Base-by-base conservation (phyloP, 768 basidiomycete genomes). In the Suillus alpinus region DNA sequence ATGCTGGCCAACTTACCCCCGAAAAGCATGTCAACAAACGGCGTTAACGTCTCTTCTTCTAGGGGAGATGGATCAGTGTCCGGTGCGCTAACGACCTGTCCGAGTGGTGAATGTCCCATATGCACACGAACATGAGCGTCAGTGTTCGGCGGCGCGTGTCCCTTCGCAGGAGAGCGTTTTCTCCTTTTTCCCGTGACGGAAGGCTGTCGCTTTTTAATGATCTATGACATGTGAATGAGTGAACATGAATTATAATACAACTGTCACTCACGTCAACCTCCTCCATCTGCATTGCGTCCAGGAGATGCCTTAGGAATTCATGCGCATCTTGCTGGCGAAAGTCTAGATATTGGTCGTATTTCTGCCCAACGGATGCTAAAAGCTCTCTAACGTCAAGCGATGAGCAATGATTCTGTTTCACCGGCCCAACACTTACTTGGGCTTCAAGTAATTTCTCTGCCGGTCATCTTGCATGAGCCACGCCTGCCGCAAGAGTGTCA, bases 281-380 rank as follows among this genome's bases (percentile, higher is more conserved):
- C 71, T 98, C 95, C 93, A 95, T 95, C 57, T 92, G 85, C 82
- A 95, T 91, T 20, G 88, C 90, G 71, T 97, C 95, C 41, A 97
- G 78, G 61, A 98, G 78, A 64, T 95, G 94, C 37, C 92, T 82
- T 29, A 98, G 75, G 63, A 96, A 89, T 76, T 98, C 95, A 71
- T 97, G 95, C 26, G 95, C 93, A 69, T 98, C 95, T 73, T 97
- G 95, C 73, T 98, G 95, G 8, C 91, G 86, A 72, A 95, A 95
- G 69, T 95, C 95, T 49, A 92, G 85, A 68, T 97, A 98, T 68
- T 98, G 95, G 65, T 94, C 93, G 70, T 95, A 91, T 75, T 96
- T 97, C 66, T 80, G 78, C 3, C 94, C 91, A 16, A 97, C 77
- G 12, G 83, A 80, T 32, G 79, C 71, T 18, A 96, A 75, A 43